A percentile compares a stretch with the other conserved stretches of the same genome.
phyloP scores from a whole-genome alignment of 306 rosid species.

The Biancaea sappan region DNA sequence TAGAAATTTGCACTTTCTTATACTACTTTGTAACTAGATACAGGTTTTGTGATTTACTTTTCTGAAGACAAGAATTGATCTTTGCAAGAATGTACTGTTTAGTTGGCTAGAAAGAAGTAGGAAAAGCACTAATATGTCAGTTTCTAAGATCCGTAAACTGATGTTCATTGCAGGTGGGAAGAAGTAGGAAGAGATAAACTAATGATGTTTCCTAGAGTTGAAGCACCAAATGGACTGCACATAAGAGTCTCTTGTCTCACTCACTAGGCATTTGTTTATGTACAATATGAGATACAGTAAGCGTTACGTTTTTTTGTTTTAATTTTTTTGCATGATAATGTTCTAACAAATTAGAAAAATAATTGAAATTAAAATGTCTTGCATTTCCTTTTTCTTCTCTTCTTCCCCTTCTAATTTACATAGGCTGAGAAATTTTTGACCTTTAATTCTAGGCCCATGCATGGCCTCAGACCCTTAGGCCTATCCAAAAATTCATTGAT shows the following conservation, averaged over 20 bases:
- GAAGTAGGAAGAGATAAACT: conserved; percentile 94
- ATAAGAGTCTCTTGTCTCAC: conserved; percentile 62
- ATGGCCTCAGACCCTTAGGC: too few species aligned
- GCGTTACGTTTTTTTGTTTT: conserved; percentile 15
- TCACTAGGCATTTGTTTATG: conserved; percentile 51
- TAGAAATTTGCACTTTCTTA: conserved; percentile 85
- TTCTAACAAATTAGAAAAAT: conserved; percentile 50
- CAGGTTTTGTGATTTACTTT: conserved; percentile 62
- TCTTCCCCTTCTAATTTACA: too few species aligned
- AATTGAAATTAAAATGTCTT: conserved; percentile 34
- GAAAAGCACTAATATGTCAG: not conserved
- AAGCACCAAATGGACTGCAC: conserved; percentile 96
- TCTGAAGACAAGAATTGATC: not conserved
- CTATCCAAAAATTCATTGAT: too few species aligned
- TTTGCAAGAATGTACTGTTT: not conserved
- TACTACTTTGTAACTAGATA: conserved; percentile 93
- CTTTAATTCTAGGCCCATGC: too few species aligned
- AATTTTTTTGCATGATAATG: conserved; percentile 49
- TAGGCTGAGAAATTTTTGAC: too few species aligned
- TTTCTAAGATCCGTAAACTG: not conserved
- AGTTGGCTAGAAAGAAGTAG: not conserved
- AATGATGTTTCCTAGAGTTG: conserved; percentile 94
- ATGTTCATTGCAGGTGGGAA: conserved; percentile 75
- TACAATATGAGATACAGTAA: conserved; percentile 46
- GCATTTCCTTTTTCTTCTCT: not conserved